phyloP scores from a whole-genome alignment of 108 stramenopile genomes.

The Cyclotella choctawhatcheeana region DNA sequence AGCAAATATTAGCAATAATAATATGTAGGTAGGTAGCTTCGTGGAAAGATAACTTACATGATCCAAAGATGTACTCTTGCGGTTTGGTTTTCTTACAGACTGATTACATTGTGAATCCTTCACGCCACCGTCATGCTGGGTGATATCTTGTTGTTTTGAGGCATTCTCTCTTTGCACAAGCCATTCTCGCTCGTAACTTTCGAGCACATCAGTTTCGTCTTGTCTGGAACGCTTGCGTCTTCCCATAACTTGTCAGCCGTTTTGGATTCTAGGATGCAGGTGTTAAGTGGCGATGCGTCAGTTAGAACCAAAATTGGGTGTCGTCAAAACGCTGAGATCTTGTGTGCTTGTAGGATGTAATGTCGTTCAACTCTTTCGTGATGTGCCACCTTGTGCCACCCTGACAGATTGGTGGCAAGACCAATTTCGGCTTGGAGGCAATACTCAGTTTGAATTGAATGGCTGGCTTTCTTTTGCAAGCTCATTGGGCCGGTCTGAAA shows the following conservation, averaged over 20 bases:
- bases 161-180: background rate
- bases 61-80: too few species aligned
- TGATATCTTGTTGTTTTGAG: constrained; percentile 15
- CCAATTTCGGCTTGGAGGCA: background rate
- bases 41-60: too few species aligned
- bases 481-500: background rate
- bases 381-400: too few species aligned
- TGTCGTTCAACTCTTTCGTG: too few species aligned
- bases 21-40: too few species aligned
- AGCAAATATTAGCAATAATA: too few species aligned
- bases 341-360: too few species aligned
- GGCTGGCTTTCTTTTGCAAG: background rate
- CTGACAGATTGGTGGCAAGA: too few species aligned
- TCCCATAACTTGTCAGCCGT: too few species aligned
- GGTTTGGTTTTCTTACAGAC: background rate
- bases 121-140: background rate
- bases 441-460: background rate
- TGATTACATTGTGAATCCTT: background rate
- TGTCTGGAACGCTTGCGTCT: constrained; percentile 7
- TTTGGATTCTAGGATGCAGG: too few species aligned
- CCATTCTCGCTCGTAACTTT: constrained; percentile 18
- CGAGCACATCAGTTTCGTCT: constrained; percentile 12
- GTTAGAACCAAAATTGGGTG: too few species aligned
- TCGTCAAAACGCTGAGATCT: too few species aligned
- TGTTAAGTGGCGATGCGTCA: background rate